Conservation (phyloP, 176 grass and related monocot genomes). For the maize (Zea mays) region DNA sequence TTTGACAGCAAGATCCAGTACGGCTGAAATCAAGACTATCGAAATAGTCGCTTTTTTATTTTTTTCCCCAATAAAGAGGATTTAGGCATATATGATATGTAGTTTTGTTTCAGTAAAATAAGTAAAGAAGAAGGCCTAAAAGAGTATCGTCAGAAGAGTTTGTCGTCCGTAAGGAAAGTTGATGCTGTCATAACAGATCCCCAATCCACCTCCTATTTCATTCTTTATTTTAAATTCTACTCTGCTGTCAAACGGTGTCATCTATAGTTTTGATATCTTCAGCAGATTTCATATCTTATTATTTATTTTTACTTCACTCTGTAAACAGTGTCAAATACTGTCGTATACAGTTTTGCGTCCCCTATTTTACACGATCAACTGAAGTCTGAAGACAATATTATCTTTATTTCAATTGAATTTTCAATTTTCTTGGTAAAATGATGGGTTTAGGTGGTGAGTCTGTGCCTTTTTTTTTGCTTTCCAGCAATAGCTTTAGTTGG, state of each 20-base stretch:
- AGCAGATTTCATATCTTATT: too few relatives aligned
- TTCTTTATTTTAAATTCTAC: too few relatives aligned
- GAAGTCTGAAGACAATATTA: too few relatives aligned
- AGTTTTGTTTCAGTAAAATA: neutral
- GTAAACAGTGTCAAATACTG: too few relatives aligned
- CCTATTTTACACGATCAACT: too few relatives aligned
- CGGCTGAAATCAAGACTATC: neutral
- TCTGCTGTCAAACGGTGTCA: too few relatives aligned
- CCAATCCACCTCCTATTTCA: neutral
- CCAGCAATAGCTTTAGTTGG: neutral
- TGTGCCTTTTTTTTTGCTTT: neutral
- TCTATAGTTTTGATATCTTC: too few relatives aligned
- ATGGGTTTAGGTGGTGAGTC: neutral
- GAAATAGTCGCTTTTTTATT: neutral
- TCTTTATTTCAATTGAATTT: neutral
- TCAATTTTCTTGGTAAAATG: neutral
- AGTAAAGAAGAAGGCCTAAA: neutral
- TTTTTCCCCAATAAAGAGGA: neutral
- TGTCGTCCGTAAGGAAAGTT: conserved; percentile 12
- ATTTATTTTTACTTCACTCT: too few relatives aligned
- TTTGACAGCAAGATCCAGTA: neutral
- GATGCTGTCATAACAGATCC: too few relatives aligned
- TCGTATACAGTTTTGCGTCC: too few relatives aligned
- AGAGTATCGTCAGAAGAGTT: neutral
- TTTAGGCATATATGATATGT: neutral